phyloP scores from a whole-genome alignment of 2,329 filamentous ascomycete genomes.

The Verruconis gallopava region DNA sequence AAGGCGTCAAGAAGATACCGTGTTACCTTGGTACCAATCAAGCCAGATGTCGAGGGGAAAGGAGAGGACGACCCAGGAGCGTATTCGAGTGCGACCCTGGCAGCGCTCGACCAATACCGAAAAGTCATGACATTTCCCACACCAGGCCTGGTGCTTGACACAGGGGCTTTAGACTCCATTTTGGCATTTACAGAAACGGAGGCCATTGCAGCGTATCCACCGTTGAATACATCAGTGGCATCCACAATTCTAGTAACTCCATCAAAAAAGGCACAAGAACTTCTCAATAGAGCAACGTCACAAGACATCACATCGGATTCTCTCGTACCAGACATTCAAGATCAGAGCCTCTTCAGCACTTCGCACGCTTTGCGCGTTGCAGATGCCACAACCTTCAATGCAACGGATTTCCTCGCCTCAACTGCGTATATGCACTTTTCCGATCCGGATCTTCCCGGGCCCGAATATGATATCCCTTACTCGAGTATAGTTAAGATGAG shows the following conservation, averaged over 20 bases:
- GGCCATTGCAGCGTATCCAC: slow-evolving; percentile 21
- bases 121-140: slow-evolving; percentile 31
- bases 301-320: slow-evolving; percentile 15
- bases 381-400: slow-evolving; percentile 26
- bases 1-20: slow-evolving; percentile 33
- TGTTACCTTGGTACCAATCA: slow-evolving; percentile 31
- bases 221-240: slow-evolving; percentile 22
- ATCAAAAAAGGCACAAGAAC: slow-evolving; percentile 20
- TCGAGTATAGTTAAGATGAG: slow-evolving; percentile 26
- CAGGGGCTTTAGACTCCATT: slow-evolving; percentile 31
- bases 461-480: slow-evolving; percentile 38
- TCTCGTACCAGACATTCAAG: slow-evolving; percentile 12
- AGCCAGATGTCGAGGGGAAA: slow-evolving; percentile 23
- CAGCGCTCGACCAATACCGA: slow-evolving; percentile 32
- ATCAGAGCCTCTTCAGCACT: slow-evolving; percentile 7
- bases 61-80: slow-evolving; percentile 22
- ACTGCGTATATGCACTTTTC: slow-evolving; percentile 34
- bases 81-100: slow-evolving; percentile 34
- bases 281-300: slow-evolving; percentile 16
- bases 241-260: slow-evolving; percentile 27
- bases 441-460: slow-evolving; percentile 35
- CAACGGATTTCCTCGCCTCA: slow-evolving; percentile 28
- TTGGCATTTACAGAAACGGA: slow-evolving; percentile 25
- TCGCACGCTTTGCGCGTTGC: not conserved
- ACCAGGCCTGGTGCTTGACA: slow-evolving; percentile 33